These are phyloP conservation scores for Monosporascus sp. DNA, from an alignment of 2,329 filamentous ascomycete genomes.

Conservation along the genomic window DNA sequence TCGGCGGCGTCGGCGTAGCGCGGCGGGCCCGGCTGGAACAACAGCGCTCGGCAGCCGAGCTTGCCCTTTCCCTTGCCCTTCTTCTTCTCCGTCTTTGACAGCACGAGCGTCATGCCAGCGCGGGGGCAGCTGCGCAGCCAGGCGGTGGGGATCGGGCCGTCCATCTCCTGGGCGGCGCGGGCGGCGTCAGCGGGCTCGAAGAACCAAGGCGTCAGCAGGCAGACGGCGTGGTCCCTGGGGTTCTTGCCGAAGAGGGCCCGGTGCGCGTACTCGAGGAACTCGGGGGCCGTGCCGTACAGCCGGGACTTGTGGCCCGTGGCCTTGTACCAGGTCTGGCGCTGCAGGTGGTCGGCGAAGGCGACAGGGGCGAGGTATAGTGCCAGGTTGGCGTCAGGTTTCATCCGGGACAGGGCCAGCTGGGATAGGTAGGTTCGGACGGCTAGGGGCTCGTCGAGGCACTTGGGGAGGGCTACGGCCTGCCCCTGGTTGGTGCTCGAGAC, in stretches of 20 bases:
- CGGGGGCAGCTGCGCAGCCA: slow-evolving; percentile 12
- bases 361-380: slow-evolving; percentile 11
- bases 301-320: slow-evolving; percentile 12
- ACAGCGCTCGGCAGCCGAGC: background rate
- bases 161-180: background rate
- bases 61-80: background rate
- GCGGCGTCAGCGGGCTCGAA: slow-evolving; percentile 4
- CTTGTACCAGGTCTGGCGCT: slow-evolving; percentile 11
- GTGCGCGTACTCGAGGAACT: slow-evolving; percentile 11
- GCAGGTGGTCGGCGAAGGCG: slow-evolving; percentile 8
- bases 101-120: slow-evolving; percentile 9
- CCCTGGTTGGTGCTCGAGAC: background rate
- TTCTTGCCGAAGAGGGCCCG: background rate
- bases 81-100: background rate
- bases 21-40: slow-evolving; percentile 10
- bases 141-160: background rate
- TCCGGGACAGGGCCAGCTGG: slow-evolving; percentile 4
- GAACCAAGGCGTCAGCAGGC: slow-evolving; percentile 16
- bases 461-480: slow-evolving; percentile 3
- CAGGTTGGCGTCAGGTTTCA: background rate
- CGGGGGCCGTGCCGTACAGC: slow-evolving; percentile 10
- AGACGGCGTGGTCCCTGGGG: slow-evolving; percentile 4
- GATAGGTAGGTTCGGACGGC: slow-evolving; percentile 8
- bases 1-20: slow-evolving; percentile 3
- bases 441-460: slow-evolving; percentile 6